phyloP scores from a whole-genome alignment of 2,329 filamentous ascomycete species.

The Trichoderma semiorbis region DNA sequence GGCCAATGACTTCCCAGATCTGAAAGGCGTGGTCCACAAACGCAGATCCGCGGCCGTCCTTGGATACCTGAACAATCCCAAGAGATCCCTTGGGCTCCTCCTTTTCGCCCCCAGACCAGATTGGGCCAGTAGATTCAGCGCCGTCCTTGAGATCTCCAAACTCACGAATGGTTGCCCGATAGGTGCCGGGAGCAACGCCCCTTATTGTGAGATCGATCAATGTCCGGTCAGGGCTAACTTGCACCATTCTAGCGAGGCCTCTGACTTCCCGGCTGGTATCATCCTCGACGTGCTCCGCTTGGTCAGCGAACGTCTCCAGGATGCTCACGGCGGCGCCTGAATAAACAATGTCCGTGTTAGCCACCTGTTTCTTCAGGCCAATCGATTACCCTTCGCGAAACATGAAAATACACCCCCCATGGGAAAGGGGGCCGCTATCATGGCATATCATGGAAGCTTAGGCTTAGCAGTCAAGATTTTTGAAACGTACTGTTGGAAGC shows the following conservation, averaged over 20 bases:
- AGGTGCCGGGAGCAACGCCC: slow-evolving; percentile 75
- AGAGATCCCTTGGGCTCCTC: slow-evolving; percentile 52
- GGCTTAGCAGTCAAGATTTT: background rate
- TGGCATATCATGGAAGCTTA: background rate
- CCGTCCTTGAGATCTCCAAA: slow-evolving; percentile 83
- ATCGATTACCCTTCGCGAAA: background rate
- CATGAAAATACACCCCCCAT: background rate
- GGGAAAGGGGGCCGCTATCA: background rate
- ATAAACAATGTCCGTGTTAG: slow-evolving; percentile 16
- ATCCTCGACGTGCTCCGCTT: slow-evolving; percentile 41
- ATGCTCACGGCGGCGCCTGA: slow-evolving; percentile 86
- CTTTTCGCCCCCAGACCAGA: slow-evolving; percentile 64
- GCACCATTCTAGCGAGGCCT: slow-evolving; percentile 89
- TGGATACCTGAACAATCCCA: slow-evolving; percentile 70
- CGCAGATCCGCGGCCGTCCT: slow-evolving; percentile 70
- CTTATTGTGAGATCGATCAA: slow-evolving; percentile 84
- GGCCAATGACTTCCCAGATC: slow-evolving; percentile 94
- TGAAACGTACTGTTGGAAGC: slow-evolving; percentile 66
- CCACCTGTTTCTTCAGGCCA: background rate
- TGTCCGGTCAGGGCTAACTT: slow-evolving; percentile 74
- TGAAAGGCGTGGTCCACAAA: slow-evolving; percentile 81
- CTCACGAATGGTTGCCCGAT: slow-evolving; percentile 80
- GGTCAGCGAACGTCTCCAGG: slow-evolving; percentile 75
- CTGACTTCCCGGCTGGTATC: slow-evolving; percentile 60
- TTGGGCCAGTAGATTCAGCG: slow-evolving; percentile 73